Conservation (phyloP, 352 stramenopile species). For the Thalassiosira livingstoniorum region DNA sequence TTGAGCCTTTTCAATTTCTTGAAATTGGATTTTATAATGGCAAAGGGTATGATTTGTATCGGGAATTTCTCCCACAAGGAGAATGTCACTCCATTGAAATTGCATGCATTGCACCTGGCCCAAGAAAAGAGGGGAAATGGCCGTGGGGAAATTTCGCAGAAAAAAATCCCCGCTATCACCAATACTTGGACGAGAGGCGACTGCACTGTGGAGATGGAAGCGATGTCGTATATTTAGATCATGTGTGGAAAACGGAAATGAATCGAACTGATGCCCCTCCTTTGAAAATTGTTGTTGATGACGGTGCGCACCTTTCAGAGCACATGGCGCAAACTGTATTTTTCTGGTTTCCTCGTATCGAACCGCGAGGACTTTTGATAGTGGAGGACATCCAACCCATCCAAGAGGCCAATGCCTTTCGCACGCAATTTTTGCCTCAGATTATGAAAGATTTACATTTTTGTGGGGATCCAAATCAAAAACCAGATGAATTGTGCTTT, state of each 20-base stretch:
- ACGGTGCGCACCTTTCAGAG: conserved; percentile 59
- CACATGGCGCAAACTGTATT: conserved; percentile 67
- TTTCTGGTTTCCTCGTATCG: conserved; percentile 71
- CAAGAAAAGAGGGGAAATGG: conserved; percentile 61
- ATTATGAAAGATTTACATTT: conserved; percentile 66
- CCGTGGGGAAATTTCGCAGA: conserved; percentile 60
- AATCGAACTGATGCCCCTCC: conserved; percentile 58
- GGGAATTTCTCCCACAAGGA: conserved; percentile 54
- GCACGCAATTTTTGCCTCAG: conserved; percentile 71
- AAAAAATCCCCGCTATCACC: conserved; percentile 46
- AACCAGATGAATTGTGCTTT: conserved; percentile 57
- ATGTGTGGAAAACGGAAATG: conserved; percentile 58
- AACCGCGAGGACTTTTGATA: conserved; percentile 67
- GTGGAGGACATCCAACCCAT: conserved; percentile 73
- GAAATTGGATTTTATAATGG: conserved; percentile 71
- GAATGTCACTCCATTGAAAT: conserved; percentile 70
- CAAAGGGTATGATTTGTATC: conserved; percentile 44
- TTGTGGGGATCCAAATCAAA: conserved; percentile 46
- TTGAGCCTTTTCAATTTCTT: conserved; percentile 65
- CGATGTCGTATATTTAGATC: conserved; percentile 45
- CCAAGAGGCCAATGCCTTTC: conserved; percentile 48
- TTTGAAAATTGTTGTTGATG: conserved; percentile 70
- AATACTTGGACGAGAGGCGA: conserved; percentile 47
- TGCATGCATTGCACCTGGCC: conserved; percentile 56
- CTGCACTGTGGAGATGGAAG: conserved; percentile 53